phyloP scores from a whole-genome alignment of 2,329 filamentous ascomycete species.

The Alternaria tenuissima region DNA sequence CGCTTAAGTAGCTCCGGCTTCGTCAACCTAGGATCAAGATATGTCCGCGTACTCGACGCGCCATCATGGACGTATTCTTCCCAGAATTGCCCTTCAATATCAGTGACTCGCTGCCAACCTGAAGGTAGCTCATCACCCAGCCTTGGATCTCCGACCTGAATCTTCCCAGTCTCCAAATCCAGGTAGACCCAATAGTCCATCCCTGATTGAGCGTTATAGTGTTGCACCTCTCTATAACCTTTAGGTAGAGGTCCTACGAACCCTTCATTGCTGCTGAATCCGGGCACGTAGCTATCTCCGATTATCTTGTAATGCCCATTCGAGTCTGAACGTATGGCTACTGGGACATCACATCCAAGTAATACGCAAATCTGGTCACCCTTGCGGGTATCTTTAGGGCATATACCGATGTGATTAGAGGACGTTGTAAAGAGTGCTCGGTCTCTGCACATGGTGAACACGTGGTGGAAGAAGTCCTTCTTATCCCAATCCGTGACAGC shows the following conservation, averaged over 20 bases:
- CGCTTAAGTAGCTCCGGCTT: no score
- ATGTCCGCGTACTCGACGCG: background rate
- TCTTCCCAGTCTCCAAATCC: no score
- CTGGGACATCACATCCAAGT: background rate
- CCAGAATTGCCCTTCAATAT: background rate
- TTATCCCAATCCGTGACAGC: fast-evolving
- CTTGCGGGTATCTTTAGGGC: background rate
- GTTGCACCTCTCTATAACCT: background rate
- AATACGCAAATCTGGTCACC: background rate
- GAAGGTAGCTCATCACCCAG: background rate
- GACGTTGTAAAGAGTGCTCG: background rate
- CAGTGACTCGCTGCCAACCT: background rate
- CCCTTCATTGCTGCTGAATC: background rate
- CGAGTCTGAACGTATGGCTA: background rate
- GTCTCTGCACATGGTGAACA: fast-evolving
- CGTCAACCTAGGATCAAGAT: no score
- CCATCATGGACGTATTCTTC: background rate
- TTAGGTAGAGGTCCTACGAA: background rate
- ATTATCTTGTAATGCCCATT: background rate
- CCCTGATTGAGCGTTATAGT: background rate
- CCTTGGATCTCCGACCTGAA: no score
- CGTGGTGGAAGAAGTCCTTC: background rate
- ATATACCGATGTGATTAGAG: background rate
- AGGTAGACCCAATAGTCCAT: no score
- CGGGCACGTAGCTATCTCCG: background rate